phyloP scores from a whole-genome alignment of 495 filamentous ascomycete species.

The Coniosporium apollinis region DNA sequence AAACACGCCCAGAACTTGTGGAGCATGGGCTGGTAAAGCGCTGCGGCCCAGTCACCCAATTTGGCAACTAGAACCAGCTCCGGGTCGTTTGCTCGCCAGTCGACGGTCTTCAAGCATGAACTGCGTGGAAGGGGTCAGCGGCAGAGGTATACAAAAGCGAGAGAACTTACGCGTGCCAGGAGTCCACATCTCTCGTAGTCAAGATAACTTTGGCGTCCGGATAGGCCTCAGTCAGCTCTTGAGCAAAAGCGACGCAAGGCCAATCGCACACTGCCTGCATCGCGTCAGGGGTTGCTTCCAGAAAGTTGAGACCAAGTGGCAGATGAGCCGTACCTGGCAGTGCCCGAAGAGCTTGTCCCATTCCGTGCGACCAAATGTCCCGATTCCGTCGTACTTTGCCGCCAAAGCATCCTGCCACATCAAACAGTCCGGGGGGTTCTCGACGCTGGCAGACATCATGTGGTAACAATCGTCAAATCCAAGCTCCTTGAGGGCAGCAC shows the following conservation, averaged over 20 bases:
- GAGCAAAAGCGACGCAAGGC: slow-evolving; percentile 47
- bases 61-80: slow-evolving; percentile 16
- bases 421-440: slow-evolving; percentile 40
- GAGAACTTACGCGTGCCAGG: slow-evolving; percentile 34
- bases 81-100: slow-evolving; percentile 21
- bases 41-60: slow-evolving; percentile 18
- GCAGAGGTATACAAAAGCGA: background rate
- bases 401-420: slow-evolving; percentile 51
- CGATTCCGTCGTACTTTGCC: slow-evolving; percentile 45
- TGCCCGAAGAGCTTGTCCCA: slow-evolving; percentile 52
- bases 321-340: slow-evolving; percentile 29
- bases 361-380: slow-evolving; percentile 44
- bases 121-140: slow-evolving; percentile 11
- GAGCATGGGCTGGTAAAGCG: slow-evolving; percentile 22
- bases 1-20: slow-evolving; percentile 17
- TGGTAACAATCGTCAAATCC: slow-evolving; percentile 49
- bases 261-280: slow-evolving; percentile 48
- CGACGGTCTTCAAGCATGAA: slow-evolving; percentile 24
- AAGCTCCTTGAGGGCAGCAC: slow-evolving; percentile 39
- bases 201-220: slow-evolving; percentile 54
- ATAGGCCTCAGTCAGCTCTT: slow-evolving; percentile 51
- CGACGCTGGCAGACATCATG: slow-evolving; percentile 46
- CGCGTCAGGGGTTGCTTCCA: too few relatives aligned
- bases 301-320: too few relatives aligned
- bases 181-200: slow-evolving; percentile 44